phyloP scores from a whole-genome alignment of 2,329 filamentous ascomycete species.

The Aquanectria penicillioides region DNA sequence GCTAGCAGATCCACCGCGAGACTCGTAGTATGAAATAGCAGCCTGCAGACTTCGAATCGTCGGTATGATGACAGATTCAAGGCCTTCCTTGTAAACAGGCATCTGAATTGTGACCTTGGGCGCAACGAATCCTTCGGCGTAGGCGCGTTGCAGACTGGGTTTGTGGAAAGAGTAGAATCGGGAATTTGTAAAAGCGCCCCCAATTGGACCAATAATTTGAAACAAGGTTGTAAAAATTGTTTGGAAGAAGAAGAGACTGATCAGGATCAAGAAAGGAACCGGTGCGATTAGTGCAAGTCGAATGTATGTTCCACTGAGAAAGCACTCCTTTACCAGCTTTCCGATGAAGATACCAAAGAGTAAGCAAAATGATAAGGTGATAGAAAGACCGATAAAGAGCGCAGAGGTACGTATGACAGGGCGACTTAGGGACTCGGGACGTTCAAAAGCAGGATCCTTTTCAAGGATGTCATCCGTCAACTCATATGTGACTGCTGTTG shows the following conservation, averaged over 20 bases:
- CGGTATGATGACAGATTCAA: conserved; percentile 7
- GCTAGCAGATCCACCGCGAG: conserved; percentile 5
- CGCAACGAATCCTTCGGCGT: conserved; percentile 44
- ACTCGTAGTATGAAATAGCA: conserved; percentile 16
- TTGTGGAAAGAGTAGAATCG: conserved; percentile 55
- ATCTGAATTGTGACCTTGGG: conserved; percentile 15
- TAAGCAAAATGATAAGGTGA: conserved; percentile 50
- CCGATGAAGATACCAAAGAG: conserved; percentile 50
- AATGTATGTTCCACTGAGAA: conserved; percentile 50
- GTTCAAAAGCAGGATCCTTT: conserved; percentile 3
- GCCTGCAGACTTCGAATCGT: conserved; percentile 9
- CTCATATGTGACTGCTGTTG: neutral
- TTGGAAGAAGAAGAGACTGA: conserved; percentile 55
- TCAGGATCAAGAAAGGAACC: conserved; percentile 49
- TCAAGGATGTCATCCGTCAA: conserved; percentile 4
- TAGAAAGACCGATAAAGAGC: conserved; percentile 49
- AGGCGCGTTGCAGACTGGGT: conserved; percentile 46
- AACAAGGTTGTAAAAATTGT: conserved; percentile 51
- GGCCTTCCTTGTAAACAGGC: conserved; percentile 14
- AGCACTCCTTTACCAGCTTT: conserved; percentile 51
- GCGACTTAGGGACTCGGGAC: conserved; percentile 1
- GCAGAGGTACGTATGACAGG: conserved; percentile 2
- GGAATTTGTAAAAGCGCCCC: conserved; percentile 54
- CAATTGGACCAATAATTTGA: conserved; percentile 61
- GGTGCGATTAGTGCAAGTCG: conserved; percentile 48